These are phyloP conservation scores for Cantharellus anzutake DNA, from an alignment of 768 basidiomycete species.

Conservation along the genomic window DNA sequence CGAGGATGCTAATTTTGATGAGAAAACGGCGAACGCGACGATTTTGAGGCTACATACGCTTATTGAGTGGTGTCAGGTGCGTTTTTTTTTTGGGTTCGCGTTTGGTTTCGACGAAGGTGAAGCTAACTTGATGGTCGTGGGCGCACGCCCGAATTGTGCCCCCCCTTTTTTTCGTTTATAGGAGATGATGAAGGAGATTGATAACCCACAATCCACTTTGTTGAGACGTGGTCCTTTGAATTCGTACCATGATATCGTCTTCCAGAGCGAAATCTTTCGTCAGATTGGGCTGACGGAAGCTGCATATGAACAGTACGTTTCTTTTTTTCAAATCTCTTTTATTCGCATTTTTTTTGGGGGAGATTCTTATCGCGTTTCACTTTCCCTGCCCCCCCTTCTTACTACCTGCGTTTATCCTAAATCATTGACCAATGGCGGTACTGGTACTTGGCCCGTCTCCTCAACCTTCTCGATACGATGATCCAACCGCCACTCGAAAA, in stretches of 20 bases:
- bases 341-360: no score
- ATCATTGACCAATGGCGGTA: not conserved
- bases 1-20: slow-evolving; percentile 98
- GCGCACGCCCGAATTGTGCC: not conserved
- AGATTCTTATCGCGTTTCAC: no score
- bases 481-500: no score
- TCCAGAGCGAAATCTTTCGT: slow-evolving; percentile 79
- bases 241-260: slow-evolving; percentile 71
- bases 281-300: slow-evolving; percentile 65
- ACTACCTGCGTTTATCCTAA: not conserved
- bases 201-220: slow-evolving; percentile 29
- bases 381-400: no score
- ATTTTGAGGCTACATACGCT: slow-evolving; percentile 86
- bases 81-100: slow-evolving; percentile 3
- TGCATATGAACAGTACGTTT: slow-evolving; percentile 61
- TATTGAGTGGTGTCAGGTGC: slow-evolving; percentile 78
- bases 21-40: slow-evolving; percentile 92
- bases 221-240: slow-evolving; percentile 47
- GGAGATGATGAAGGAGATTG: slow-evolving; percentile 56
- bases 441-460: not conserved
- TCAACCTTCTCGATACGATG: no score
- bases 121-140: not conserved
- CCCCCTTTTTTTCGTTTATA: slow-evolving; percentile 15
- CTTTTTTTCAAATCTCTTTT: not conserved
- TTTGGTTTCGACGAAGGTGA: not conserved